Evolutionary conservation across 2,329 filamentous ascomycete species (phyloP), one percentile per base, ranked within the genome.

Genomic region (Ceratocystis harringtonii): DNA sequence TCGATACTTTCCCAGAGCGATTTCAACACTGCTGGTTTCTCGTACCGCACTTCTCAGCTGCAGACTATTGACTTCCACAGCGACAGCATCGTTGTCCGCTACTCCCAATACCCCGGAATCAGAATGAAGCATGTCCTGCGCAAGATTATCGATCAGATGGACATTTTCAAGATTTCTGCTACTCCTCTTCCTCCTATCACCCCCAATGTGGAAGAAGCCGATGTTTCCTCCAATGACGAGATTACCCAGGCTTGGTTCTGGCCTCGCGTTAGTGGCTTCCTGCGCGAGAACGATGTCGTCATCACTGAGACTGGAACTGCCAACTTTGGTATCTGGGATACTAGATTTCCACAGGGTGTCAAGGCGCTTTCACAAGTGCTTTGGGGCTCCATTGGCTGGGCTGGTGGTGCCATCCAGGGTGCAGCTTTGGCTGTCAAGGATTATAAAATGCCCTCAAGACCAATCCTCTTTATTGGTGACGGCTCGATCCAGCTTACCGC

Each of bases 301-400:
- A 82, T 95, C 62, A 92, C 90, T 0, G 91, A 95, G 74, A 95
- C 90, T 1, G 91, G 90, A 48, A 96, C 91, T 0, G 80, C 90
- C 66, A 92, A 91, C 76, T 92, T 95, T 73, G 91, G 91, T 65
- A 89, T 94, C 71, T 90, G 88, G 84, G 89, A 92, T 66, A 92
- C 90, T 3, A 82, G 83, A 52, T 94, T 95, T 76, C 90, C 90
- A 0, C 73, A 78, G 2, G 80, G 82, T n/a, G 88, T 92, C n/a
- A 89, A 83, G 6, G 88, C 88, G 19, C 83, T 95, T 71, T 90
- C 84, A 63, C 90, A 94, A 72, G 86, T 89, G 1, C 82, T 94
- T 12, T 76, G 90, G 89, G 73, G 89, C 76, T 83, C 80, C 69
- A 84, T 84, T 67, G 82, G 82, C 25, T 84, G 81, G 81, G 81